These are phyloP conservation scores for Camellia granthamiana DNA, from an alignment of 148 eudicot species.

Conservation along the genomic window DNA sequence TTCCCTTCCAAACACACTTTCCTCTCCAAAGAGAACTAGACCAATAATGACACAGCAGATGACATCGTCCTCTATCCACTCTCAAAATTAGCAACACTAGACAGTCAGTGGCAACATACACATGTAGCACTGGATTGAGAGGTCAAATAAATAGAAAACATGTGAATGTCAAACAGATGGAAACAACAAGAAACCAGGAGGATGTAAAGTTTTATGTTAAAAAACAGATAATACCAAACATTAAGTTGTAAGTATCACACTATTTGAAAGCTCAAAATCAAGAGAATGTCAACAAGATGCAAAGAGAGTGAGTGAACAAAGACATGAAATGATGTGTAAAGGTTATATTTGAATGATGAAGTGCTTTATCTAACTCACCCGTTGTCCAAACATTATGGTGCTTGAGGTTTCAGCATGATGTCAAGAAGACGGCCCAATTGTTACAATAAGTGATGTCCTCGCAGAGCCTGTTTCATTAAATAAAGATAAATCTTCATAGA, in stretches of 20 bases:
- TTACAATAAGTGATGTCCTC: constrained; percentile 86
- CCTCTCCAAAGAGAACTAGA: too few relatives aligned
- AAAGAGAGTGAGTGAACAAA: neutral
- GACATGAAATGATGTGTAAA: neutral
- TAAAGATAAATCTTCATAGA: constrained; percentile 15
- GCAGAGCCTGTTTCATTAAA: constrained; percentile 65
- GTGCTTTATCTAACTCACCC: constrained; percentile 48
- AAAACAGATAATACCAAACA: neutral
- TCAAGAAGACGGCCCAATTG: constrained; percentile 86
- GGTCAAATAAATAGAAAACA: neutral
- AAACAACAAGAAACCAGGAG: neutral
- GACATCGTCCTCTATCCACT: neutral
- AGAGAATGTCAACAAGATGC: neutral
- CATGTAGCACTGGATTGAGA: neutral
- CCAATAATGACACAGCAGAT: neutral
- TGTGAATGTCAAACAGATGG: neutral
- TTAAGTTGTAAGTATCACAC: neutral
- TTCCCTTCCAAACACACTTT: too few relatives aligned
- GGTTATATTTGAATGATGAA: neutral
- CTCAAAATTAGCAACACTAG: neutral
- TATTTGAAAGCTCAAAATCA: neutral
- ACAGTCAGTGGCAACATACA: neutral
- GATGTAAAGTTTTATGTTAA: neutral
- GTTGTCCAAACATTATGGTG: constrained; percentile 93
- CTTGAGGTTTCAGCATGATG: constrained; percentile 93